Evolutionary conservation across 108 stramenopile genomes (phyloP).

Genomic region (Nitzschia sp.): DNA sequence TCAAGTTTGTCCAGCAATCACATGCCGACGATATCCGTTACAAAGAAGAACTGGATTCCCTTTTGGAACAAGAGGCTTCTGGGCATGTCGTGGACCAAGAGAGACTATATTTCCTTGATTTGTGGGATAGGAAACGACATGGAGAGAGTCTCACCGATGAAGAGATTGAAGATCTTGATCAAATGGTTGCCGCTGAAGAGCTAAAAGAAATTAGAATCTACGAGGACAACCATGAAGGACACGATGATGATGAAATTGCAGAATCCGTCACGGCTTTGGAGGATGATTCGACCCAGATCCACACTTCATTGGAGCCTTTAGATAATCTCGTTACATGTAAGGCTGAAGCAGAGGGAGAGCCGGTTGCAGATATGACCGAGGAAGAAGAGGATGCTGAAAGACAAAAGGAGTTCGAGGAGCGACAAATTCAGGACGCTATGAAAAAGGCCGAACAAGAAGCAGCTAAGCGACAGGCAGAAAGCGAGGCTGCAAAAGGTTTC

Average conservation of each 20-base stretch:
- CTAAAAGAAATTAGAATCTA: too few relatives aligned
- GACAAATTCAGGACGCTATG: neutral
- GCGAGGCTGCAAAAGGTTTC: neutral
- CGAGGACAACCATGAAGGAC: too few relatives aligned
- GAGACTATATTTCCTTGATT: constrained; percentile 5
- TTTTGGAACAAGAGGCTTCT: neutral
- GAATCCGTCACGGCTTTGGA: too few relatives aligned
- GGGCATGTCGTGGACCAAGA: constrained; percentile 14
- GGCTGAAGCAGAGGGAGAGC: neutral
- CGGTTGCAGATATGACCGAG: neutral
- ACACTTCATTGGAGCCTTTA: too few relatives aligned
- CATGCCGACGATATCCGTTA: neutral
- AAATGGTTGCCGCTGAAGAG: neutral
- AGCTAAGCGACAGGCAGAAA: neutral
- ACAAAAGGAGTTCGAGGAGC: neutral
- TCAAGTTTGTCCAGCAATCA: neutral
- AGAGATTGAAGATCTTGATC: constrained; percentile 19
- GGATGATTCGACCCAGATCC: too few relatives aligned
- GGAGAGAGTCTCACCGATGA: constrained; percentile 5
- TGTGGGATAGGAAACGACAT: neutral
- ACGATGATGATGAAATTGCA: neutral
- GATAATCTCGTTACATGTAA: too few relatives aligned
- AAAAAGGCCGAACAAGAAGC: neutral
- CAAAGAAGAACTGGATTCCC: neutral
- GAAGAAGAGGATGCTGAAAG: neutral